A percentile compares a stretch with the other conserved stretches of the same genome.
Evolutionary conservation across 1,284 basidiomycete species (phyloP).

Genomic region (Apiotrichum mycotoxinovorans): DNA sequence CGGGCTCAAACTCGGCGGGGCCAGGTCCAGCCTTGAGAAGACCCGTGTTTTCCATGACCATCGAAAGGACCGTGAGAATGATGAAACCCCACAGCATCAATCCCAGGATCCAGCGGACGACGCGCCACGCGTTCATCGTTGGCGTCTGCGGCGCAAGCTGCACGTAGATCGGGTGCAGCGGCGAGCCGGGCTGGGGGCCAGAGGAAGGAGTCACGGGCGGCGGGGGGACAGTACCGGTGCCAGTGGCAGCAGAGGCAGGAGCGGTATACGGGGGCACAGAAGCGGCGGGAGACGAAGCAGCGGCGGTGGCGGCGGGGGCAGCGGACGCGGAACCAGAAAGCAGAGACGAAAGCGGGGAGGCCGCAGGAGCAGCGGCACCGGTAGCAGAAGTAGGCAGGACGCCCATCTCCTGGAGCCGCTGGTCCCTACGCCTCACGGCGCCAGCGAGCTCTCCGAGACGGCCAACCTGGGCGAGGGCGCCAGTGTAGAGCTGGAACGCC

Average conservation of each 20-base stretch:
- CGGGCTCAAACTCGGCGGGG: constrained; percentile 55
- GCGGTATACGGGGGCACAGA: neutral
- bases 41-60: constrained; percentile 87
- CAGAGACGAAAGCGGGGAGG: neutral
- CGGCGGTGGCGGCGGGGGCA: constrained; percentile 29
- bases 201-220: constrained; percentile 31
- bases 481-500: constrained; percentile 36
- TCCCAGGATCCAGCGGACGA: constrained; percentile 36
- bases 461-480: constrained; percentile 30
- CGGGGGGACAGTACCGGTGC: constrained; percentile 27
- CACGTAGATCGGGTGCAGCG: constrained; percentile 45
- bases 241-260: constrained; percentile 1
- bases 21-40: constrained; percentile 77
- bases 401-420: constrained; percentile 10
- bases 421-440: constrained; percentile 34
- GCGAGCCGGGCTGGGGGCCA: constrained; percentile 28
- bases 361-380: neutral
- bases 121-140: constrained; percentile 28
- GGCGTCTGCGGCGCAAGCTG: constrained; percentile 43
- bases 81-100: constrained; percentile 41
- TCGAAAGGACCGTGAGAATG: constrained; percentile 74
- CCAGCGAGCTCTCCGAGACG: constrained; percentile 31
- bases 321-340: constrained; percentile 37
- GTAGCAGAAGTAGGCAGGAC: neutral
- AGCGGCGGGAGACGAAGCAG: neutral